Conservation (phyloP, 768 basidiomycete species). For the Boletales sp. region DNA sequence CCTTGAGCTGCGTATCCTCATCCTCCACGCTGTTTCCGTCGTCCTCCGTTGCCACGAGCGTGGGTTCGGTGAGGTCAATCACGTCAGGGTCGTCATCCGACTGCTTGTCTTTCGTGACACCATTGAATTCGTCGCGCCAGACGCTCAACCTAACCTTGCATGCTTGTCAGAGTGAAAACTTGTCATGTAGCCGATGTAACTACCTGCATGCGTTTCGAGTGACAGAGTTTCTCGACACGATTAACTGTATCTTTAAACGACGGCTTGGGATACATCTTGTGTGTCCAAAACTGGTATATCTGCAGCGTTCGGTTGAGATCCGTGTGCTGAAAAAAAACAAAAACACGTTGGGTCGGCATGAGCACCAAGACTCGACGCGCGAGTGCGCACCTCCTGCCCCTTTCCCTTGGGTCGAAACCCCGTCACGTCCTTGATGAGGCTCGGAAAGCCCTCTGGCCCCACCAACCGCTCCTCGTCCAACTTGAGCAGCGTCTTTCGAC, state of each 20-base stretch:
- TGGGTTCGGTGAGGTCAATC: constrained; percentile 30
- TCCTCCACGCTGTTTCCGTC: constrained; percentile 13
- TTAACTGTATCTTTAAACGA: constrained; percentile 84
- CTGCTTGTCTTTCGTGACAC: constrained; percentile 36
- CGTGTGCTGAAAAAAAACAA: constrained; percentile 44
- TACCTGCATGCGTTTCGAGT: constrained; percentile 83
- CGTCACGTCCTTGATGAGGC: constrained; percentile 72
- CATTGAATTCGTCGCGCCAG: constrained; percentile 70
- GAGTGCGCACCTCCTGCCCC: constrained; percentile 73
- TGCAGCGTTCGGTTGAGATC: constrained; percentile 81
- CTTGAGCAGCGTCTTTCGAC: constrained; percentile 40
- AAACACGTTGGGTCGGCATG: not conserved
- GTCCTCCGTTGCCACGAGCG: constrained; percentile 24
- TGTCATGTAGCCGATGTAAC: constrained; percentile 13
- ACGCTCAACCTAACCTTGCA: constrained; percentile 66
- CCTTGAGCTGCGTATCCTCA: constrained; percentile 5
- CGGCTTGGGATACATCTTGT: constrained; percentile 85
- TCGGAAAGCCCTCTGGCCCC: constrained; percentile 73
- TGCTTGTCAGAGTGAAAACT: constrained; percentile 3
- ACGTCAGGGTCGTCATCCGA: constrained; percentile 18
- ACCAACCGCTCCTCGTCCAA: constrained; percentile 77
- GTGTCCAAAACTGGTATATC: constrained; percentile 93
- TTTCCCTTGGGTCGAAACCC: constrained; percentile 82
- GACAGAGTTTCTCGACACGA: constrained; percentile 85
- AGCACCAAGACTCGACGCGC: not conserved